Percentiles rank a stretch among this genome's conserved stretches.
Evolutionary conservation across 2,329 filamentous ascomycete species (phyloP).

Genomic region (Fusarium oxysporum): DNA sequence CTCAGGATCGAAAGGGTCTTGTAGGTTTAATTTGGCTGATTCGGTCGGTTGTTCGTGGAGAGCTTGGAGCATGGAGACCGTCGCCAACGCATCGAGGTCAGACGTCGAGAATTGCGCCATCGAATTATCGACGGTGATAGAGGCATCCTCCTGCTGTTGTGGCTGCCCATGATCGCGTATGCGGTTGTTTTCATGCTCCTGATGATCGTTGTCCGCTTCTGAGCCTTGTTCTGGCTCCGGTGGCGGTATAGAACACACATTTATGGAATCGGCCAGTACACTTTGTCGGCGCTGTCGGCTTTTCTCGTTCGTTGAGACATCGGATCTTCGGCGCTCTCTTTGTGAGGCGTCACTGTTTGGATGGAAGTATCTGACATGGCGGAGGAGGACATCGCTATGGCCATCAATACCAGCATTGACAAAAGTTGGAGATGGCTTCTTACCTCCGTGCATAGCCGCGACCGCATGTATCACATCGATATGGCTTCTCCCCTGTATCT

Average conservation of each 20-base stretch:
- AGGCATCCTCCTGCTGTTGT: fast-evolving
- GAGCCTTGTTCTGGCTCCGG: not conserved
- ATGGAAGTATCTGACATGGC: constrained; percentile 1
- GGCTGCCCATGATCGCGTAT: not conserved
- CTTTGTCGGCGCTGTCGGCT: not conserved
- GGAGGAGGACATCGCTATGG: not conserved
- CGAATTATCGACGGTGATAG: not conserved
- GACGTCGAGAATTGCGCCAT: not conserved
- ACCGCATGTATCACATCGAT: constrained; percentile 14
- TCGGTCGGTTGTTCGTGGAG: not conserved
- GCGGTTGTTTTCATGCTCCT: not conserved
- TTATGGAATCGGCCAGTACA: not conserved
- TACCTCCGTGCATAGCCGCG: not conserved
- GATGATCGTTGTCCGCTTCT: not conserved
- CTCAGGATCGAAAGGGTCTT: not conserved
- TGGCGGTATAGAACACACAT: not conserved
- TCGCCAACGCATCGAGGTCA: not conserved
- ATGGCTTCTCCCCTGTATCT: constrained; percentile 35
- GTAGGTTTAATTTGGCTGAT: not conserved
- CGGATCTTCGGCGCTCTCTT: not conserved
- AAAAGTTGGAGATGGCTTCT: fast-evolving
- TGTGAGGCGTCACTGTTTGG: not conserved
- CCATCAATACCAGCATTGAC: not conserved
- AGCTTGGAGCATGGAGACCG: not conserved
- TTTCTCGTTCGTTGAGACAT: not conserved